Evolutionary conservation across 768 basidiomycete genomes (phyloP), one percentile per base, ranked within the genome.

Genomic region (Auricularia sp.): DNA sequence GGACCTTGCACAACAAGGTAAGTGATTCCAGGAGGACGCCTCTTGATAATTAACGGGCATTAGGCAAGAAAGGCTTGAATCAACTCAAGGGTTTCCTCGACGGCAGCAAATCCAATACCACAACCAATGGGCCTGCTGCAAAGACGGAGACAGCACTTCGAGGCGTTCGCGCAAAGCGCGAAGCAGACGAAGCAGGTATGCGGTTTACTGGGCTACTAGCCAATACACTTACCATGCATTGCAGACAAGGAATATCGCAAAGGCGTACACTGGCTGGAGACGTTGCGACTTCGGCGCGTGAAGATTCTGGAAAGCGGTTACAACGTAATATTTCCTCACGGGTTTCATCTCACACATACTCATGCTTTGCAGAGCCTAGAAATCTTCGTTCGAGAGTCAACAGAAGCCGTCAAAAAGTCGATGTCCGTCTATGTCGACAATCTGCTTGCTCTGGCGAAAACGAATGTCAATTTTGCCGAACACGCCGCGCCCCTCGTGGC

Each of bases 221-320:
- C 61, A 29, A 63, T 62, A 45, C 18, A 51, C 21, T 51, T 51
- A 18, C 3, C 47, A 21, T 18, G 47, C 65, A 54, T 29, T 29
- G 29, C 69, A 91, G 94, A 97, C 73, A 91, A 88, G 73, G 93
- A 95, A 66, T 97, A 97, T 71, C 81, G 94, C 34, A 90, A 88
- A 68, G 92, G 85, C 39, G 87, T 97, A 29, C 88, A 96, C 74
- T 91, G 92, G 88, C 77, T 94, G n/a, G 94, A 97, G 77, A 94
- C 94, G 0, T 79, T 96, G 44, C 80, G 94, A 42, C 79, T 96
- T 44, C 83, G 89, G 45, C 81, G 90, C 66, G 86, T 87, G 5
- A 96, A 94, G 74, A 91, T 87, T 45, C 75, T 95, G 39, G 86
- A 92, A 70, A 84, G 85, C 54, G 94, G 90, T 3, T 91, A 89